Conservation (phyloP, 345 rosid genomes). For the Turnera subulata region DNA sequence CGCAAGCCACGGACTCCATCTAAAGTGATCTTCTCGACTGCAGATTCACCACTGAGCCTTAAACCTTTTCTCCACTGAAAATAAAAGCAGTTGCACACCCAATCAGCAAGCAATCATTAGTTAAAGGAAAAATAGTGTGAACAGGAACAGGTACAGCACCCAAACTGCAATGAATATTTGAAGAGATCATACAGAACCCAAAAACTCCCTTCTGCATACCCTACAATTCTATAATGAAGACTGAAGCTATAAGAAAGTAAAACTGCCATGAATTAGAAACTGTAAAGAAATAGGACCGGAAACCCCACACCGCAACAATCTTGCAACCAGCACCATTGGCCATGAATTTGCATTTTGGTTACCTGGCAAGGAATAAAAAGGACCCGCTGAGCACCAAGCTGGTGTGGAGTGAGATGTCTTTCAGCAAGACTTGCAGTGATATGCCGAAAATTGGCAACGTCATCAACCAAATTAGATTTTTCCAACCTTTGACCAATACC, state of each 20-base stretch:
- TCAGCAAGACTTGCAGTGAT: constrained; percentile 77
- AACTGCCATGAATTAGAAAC: too few relatives aligned
- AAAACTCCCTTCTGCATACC: too few relatives aligned
- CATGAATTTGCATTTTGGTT: background rate
- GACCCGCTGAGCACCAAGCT: constrained; percentile 69
- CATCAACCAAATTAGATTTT: constrained; percentile 96
- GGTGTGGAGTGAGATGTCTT: constrained; percentile 68
- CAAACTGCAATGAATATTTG: too few relatives aligned
- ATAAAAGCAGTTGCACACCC: background rate
- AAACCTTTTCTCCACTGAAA: constrained; percentile 96
- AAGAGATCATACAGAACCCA: too few relatives aligned
- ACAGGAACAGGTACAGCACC: background rate
- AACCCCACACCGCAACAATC: too few relatives aligned
- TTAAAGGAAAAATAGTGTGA: background rate
- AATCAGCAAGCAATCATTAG: constrained; percentile 2
- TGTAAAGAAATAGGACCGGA: too few relatives aligned
- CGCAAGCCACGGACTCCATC: constrained; percentile 94
- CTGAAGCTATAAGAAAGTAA: too few relatives aligned
- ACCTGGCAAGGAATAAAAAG: constrained; percentile 99
- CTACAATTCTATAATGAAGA: too few relatives aligned
- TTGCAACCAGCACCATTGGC: too few relatives aligned
- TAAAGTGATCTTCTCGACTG: constrained; percentile 88
- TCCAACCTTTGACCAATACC: constrained; percentile 98
- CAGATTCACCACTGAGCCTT: constrained; percentile 94
- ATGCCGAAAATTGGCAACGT: constrained; percentile 80